Evolutionary conservation across 2,329 filamentous ascomycete genomes (phyloP), one percentile per base, ranked within the genome.

Genomic region (Pezicula rhizophila): DNA sequence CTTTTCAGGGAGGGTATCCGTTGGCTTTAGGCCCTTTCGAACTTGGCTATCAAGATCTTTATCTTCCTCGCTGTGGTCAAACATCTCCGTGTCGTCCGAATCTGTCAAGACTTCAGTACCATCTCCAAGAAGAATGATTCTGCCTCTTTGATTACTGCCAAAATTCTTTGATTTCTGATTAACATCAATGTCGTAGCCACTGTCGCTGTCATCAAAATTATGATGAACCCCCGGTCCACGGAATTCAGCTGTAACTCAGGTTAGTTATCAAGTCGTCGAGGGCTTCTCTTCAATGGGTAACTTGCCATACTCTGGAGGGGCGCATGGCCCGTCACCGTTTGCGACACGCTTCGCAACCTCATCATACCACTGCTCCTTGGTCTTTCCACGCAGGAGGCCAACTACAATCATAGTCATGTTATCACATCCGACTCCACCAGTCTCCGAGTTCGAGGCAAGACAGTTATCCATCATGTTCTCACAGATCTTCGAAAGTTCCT

Each of bases 401-500:
- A 99, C 75, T 57, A 99, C 79, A 60, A 85, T 76, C 87, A 99
- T 97, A 59, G 93, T 99, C 93, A 99, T 99, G 77, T 99, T 99
- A 75, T 99, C 93, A 69, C 93, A 99, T 53, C 93, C 93, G 53
- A 99, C 92, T 55, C 93, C 93, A 48, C 93, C 93, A 28, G 92
- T 96, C 72, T 99, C 93, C 58, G 91, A 96, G 79, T 95, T 97
- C 53, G 91, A 95, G 37, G 93, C 91, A 57, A 99, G 78, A 67
- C 93, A 99, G 75, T 97, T 99, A 76, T 99, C 92, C 93, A 99
- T 99, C 89, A 99, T 96, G 74, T 99, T 99, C 73, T 99, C 93
- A 70, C 92, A 97, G 63, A 99, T 97, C 67, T 88, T 87, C 48
- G 91, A 84, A 45, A 99, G 80, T 44, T 95, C 87, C 72, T 99